phyloP scores from a whole-genome alignment of 139 green algal genomes.

The Micromonas pusilla region DNA sequence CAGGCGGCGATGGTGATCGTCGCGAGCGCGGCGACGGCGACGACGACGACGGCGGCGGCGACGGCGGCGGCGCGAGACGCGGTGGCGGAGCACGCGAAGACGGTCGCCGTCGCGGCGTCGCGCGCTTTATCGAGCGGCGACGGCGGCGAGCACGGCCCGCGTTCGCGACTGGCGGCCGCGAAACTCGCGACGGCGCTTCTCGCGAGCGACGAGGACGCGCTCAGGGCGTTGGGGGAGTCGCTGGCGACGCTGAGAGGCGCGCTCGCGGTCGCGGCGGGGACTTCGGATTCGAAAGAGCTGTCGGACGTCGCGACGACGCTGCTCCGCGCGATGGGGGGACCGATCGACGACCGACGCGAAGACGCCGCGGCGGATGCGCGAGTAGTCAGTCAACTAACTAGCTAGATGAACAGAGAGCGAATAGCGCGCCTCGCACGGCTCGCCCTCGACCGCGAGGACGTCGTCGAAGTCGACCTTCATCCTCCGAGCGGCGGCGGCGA shows the following conservation, averaged over 20 bases:
- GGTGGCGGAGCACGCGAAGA: background rate
- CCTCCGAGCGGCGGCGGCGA: no score
- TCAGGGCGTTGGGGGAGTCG: background rate
- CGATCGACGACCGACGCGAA: no score
- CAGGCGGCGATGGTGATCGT: background rate
- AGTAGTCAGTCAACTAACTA: no score
- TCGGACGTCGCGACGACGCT: background rate
- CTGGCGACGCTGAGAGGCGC: background rate
- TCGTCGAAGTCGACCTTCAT: no score
- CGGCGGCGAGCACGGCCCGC: background rate
- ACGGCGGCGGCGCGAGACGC: background rate
- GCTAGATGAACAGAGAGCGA: no score
- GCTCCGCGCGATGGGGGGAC: background rate
- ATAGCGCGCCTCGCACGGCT: no score
- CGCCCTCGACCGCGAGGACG: no score
- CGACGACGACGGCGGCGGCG: no score
- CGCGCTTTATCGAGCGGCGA: background rate
- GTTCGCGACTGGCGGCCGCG: background rate
- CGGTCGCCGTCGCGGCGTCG: background rate
- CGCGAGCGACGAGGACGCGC: background rate
- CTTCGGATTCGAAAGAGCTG: background rate
- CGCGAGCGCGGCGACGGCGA: background rate
- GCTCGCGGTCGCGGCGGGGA: background rate
- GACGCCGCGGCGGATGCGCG: no score
- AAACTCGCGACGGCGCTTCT: background rate